phyloP scores from a whole-genome alignment of 2,329 filamentous ascomycete species.

The Ophiostoma perfectum region DNA sequence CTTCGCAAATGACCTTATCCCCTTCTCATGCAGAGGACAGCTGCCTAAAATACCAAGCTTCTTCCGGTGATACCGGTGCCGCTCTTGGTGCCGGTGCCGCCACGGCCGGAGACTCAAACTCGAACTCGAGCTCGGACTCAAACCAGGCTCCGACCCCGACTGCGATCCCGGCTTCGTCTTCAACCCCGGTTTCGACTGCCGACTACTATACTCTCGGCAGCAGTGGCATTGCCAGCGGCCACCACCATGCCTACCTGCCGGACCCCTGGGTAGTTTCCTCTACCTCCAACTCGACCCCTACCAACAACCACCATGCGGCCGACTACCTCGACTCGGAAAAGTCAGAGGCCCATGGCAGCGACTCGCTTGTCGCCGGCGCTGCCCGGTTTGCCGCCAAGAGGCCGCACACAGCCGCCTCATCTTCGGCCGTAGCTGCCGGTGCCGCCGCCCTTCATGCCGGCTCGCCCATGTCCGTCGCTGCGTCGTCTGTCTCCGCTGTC shows the following conservation, averaged over 20 bases:
- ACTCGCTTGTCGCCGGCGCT: conserved; percentile 16
- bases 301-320: neutral
- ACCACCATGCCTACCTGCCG: conserved; percentile 21
- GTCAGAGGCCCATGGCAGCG: conserved; percentile 3
- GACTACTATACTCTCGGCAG: conserved; percentile 19
- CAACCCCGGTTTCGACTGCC: neutral
- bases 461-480: conserved; percentile 17
- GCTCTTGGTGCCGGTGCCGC: conserved; percentile 9
- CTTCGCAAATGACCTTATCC: conserved; percentile 31
- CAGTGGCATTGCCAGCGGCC: conserved; percentile 20
- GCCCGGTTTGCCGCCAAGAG: conserved; percentile 17
- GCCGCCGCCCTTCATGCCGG: conserved; percentile 10
- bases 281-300: neutral
- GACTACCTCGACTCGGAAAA: conserved; percentile 9
- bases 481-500: conserved; percentile 21
- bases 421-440: neutral
- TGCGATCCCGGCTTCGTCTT: neutral
- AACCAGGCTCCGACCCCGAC: neutral
- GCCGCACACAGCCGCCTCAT: neutral
- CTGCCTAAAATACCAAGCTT: conserved; percentile 36
- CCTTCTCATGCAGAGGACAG: conserved; percentile 37
- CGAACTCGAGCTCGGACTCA: neutral
- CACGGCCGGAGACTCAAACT: neutral
- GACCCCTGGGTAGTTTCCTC: conserved; percentile 20
- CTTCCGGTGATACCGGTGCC: conserved; percentile 11